phyloP scores from a whole-genome alignment of 2,329 filamentous ascomycete genomes.

The Aspergillus pseudonomiae region DNA sequence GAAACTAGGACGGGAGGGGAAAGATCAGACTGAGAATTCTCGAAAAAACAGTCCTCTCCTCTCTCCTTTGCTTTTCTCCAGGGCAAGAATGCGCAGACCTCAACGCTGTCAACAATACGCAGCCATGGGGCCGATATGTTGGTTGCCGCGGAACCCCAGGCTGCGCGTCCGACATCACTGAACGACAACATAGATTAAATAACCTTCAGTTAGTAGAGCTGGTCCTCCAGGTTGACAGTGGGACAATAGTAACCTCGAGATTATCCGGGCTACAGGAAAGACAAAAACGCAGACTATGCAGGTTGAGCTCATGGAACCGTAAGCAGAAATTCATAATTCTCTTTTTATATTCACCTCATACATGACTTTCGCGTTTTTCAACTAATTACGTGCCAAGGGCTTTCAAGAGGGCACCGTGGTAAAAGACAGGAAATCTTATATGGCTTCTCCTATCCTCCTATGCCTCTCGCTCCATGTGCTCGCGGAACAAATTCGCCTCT shows the following conservation, averaged over 20 bases:
- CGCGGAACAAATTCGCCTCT: slow-evolving; percentile 2
- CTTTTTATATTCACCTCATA: slow-evolving; percentile 16
- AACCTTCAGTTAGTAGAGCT: neutral
- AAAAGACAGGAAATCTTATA: slow-evolving; percentile 10
- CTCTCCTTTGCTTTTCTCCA: neutral
- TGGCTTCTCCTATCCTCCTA: slow-evolving; percentile 6
- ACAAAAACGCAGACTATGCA: neutral
- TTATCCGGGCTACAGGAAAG: neutral
- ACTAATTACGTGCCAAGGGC: slow-evolving; percentile 22
- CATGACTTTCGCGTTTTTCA: slow-evolving; percentile 19
- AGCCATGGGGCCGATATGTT: neutral
- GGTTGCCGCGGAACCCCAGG: neutral
- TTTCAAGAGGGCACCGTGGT: slow-evolving; percentile 10
- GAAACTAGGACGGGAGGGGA: neutral
- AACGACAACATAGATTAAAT: neutral
- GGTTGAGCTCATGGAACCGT: neutral
- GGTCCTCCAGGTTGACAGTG: too few species aligned
- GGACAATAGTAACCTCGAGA: neutral
- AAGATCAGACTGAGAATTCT: neutral
- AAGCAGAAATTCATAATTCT: slow-evolving; percentile 2
- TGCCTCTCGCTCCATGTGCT: slow-evolving; percentile 9
- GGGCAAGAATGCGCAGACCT: neutral
- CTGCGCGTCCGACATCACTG: neutral
- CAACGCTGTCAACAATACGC: neutral
- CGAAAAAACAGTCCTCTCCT: too few species aligned